A percentile compares a stretch with the other conserved stretches of the same genome.
Conservation (phyloP, 805 yeast species). For the Monosporozyma siamensis region DNA sequence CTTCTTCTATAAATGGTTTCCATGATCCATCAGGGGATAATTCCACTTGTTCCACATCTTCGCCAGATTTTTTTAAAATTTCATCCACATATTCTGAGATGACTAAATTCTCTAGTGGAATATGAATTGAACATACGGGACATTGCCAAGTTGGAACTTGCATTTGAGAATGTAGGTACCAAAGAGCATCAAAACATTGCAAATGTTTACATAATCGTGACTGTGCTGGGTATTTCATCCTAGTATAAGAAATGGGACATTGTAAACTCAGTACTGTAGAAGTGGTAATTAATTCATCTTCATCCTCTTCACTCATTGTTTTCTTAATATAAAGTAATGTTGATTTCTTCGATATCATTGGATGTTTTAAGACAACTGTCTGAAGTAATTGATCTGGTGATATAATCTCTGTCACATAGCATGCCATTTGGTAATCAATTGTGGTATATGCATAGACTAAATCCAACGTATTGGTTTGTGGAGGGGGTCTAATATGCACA, state of each 20-base stretch:
- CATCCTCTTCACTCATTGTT: conserved; percentile 39
- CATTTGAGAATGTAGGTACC: conserved; percentile 63
- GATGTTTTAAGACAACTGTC: conserved; percentile 33
- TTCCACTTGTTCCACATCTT: conserved; percentile 55
- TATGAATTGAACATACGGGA: conserved; percentile 59
- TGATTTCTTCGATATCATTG: conserved; percentile 43
- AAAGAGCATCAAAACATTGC: conserved; percentile 78
- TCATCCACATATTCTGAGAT: conserved; percentile 67
- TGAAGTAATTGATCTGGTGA: conserved; percentile 33
- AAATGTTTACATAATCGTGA: conserved; percentile 67
- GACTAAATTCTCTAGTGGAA: conserved; percentile 50
- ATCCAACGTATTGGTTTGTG: conserved; percentile 35
- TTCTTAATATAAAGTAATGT: conserved; percentile 41
- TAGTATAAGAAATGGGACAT: conserved; percentile 69
- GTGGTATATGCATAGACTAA: conserved; percentile 48
- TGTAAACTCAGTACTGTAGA: conserved; percentile 57
- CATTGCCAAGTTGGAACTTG: conserved; percentile 84
- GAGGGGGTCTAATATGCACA: conserved; percentile 26
- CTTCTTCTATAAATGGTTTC: conserved; percentile 35
- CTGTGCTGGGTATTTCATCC: conserved; percentile 64
- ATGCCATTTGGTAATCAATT: conserved; percentile 39
- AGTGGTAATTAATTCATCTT: conserved; percentile 63
- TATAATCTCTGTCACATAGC: conserved; percentile 45
- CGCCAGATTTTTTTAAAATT: conserved; percentile 44
- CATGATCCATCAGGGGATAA: conserved; percentile 69